Base-by-base conservation (phyloP, 257 asterid species). In the Fraxinus quadrangulata region DNA sequence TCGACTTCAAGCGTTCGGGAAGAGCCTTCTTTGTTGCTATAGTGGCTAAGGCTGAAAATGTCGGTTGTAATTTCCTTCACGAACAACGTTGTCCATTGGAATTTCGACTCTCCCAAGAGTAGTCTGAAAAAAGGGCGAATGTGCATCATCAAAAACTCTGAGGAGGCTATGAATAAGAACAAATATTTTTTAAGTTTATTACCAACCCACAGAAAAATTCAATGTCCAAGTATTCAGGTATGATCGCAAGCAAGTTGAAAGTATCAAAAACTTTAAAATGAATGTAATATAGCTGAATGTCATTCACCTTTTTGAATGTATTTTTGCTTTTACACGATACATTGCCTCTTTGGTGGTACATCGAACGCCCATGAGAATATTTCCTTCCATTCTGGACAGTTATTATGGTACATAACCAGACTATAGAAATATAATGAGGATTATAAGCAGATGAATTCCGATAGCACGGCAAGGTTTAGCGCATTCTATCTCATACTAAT, bases 361-460 rank as follows among this genome's bases (percentile, higher is more conserved):
- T 93, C 96, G 73, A 93, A 93, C 75, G 92, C 96, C 98, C 98
- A 93, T 24, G 91, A 88, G 88, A 93, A 93, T 70, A 78, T 84
- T 85, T 93, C 94, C 39, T 88, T 77, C 98, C 97, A 91, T 86
- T 93, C 96, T n/a, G 97, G 97, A 2, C 92, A 85, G 19, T 85
- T 81, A 82, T 67, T 86, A 71, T 88, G 90, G 86, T 83, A 84
- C 83, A 90, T 88, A 36, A 90, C 93, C 98, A 91, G 82, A 77
- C 71, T 33, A 67, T 59, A 67, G 40, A 65, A 78, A 70, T 67
- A 45, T 47, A 13, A 76, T 70, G 28, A 67, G 31, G 73, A 74
- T 72, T 37, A 34, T 78, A 49, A 63, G 30, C 24, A 9, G 14
- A 61, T 9, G 33, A 49, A 23, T 61, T 61, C 31, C 1, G 33